These are phyloP conservation scores for Aquilaria sinensis DNA, from an alignment of 345 rosid genomes.

Conservation along the genomic window DNA sequence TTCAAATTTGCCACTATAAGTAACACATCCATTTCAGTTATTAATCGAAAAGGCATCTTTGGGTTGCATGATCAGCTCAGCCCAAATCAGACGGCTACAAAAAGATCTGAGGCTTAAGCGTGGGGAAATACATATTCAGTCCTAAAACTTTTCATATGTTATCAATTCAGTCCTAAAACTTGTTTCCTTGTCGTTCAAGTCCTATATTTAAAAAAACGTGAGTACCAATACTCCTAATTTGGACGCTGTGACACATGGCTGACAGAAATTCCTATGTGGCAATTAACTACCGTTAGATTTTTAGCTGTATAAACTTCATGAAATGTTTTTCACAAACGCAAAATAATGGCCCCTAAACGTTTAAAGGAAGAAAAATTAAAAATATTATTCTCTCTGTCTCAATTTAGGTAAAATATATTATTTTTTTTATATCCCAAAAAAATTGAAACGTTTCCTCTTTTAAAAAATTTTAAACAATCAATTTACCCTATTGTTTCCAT, in stretches of 20 bases:
- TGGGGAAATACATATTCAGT: background rate
- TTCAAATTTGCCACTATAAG: background rate
- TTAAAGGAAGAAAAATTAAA: no score
- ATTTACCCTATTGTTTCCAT: no score
- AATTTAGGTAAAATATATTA: no score
- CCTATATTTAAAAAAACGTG: background rate
- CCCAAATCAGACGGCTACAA: slow-evolving; percentile 2
- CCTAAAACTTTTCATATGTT: background rate
- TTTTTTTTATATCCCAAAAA: no score
- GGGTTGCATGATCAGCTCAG: background rate
- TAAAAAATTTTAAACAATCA: no score
- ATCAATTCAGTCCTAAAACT: slow-evolving; percentile 1
- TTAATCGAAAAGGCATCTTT: slow-evolving; percentile 3
- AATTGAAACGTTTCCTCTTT: no score
- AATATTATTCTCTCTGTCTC: no score
- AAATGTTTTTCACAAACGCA: no score
- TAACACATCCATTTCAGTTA: background rate
- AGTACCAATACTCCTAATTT: background rate
- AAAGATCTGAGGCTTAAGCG: background rate
- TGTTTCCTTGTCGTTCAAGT: background rate
- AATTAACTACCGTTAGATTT: background rate
- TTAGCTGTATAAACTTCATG: no score
- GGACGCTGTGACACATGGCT: background rate
- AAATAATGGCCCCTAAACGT: no score
- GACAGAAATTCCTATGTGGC: slow-evolving; percentile 3